Evolutionary conservation across 192 early-diverging fungal genomes (phyloP).

Genomic region (Chytriomyces sp.): DNA sequence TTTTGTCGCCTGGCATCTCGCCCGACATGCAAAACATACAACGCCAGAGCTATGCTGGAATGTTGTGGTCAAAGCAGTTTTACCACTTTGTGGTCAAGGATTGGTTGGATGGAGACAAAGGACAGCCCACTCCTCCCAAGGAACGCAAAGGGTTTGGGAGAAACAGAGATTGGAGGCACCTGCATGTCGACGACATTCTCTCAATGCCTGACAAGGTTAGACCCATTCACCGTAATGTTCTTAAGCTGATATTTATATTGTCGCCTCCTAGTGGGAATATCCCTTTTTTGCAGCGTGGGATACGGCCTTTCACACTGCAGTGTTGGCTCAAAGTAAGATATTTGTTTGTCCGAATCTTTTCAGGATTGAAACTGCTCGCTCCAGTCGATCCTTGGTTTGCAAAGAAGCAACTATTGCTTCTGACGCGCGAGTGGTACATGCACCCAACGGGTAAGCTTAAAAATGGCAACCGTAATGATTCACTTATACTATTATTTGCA

Average conservation of each 20-base stretch:
- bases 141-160: slow-evolving; percentile 34
- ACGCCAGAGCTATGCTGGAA: slow-evolving; percentile 39
- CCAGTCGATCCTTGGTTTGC: slow-evolving; percentile 42
- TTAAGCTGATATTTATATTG: no score
- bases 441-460: slow-evolving; percentile 42
- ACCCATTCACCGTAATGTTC: no score
- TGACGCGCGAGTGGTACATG: slow-evolving; percentile 41
- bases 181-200: slow-evolving; percentile 42
- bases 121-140: slow-evolving; percentile 30
- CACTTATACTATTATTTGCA: no score
- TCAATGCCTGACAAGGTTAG: slow-evolving; percentile 41
- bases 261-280: slow-evolving; percentile 47
- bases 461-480: no score
- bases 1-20: not conserved
- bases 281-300: slow-evolving; percentile 44
- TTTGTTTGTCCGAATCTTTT: not conserved
- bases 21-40: slow-evolving; percentile 33
- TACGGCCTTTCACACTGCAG: slow-evolving; percentile 40
- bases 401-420: slow-evolving; percentile 34
- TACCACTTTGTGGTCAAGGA: slow-evolving; percentile 35
- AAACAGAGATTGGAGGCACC: slow-evolving; percentile 36
- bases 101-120: slow-evolving; percentile 37
- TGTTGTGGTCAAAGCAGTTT: slow-evolving; percentile 43
- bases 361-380: not conserved
- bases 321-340: slow-evolving; percentile 3